Evolutionary conservation across 2,329 filamentous ascomycete species (phyloP).

Genomic region (Akanthomyces lecanii): DNA sequence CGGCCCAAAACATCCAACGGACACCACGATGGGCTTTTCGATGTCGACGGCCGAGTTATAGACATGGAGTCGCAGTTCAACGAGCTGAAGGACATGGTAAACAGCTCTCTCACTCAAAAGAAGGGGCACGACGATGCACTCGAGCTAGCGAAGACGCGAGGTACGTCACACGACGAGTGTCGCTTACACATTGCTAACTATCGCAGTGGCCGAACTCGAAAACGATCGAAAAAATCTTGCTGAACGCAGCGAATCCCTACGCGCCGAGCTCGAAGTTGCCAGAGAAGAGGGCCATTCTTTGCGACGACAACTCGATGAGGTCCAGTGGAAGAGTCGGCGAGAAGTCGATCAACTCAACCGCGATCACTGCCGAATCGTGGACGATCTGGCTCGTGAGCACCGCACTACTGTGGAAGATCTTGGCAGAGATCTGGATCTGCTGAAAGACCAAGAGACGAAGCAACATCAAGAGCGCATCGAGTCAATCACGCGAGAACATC

Average conservation of each 20-base stretch:
- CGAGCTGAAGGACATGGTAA: constrained; percentile 68
- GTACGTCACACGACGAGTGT: constrained; percentile 42
- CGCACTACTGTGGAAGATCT: constrained; percentile 31
- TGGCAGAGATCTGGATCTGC: constrained; percentile 42
- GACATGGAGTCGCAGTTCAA: constrained; percentile 72
- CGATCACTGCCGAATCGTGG: constrained; percentile 32
- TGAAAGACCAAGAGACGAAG: constrained; percentile 45
- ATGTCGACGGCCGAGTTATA: constrained; percentile 72
- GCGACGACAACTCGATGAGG: constrained; percentile 34
- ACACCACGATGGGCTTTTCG: constrained; percentile 52
- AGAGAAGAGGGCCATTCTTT: constrained; percentile 34
- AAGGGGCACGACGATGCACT: constrained; percentile 70
- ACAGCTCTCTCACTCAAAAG: constrained; percentile 62
- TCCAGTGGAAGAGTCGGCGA: constrained; percentile 33
- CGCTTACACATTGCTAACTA: constrained; percentile 17
- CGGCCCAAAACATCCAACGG: constrained; percentile 39
- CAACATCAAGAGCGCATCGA: constrained; percentile 66
- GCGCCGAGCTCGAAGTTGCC: constrained; percentile 56
- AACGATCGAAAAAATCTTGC: constrained; percentile 43
- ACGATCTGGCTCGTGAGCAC: constrained; percentile 35
- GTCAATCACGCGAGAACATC: constrained; percentile 57
- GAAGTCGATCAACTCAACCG: constrained; percentile 53
- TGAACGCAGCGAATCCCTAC: constrained; percentile 47
- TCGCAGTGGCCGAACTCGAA: constrained; percentile 46
- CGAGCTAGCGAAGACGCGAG: constrained; percentile 67